A percentile compares a stretch with the other conserved stretches of the same genome.
Evolutionary conservation across 768 basidiomycete genomes (phyloP).

Genomic region (Steccherinum ochraceum): DNA sequence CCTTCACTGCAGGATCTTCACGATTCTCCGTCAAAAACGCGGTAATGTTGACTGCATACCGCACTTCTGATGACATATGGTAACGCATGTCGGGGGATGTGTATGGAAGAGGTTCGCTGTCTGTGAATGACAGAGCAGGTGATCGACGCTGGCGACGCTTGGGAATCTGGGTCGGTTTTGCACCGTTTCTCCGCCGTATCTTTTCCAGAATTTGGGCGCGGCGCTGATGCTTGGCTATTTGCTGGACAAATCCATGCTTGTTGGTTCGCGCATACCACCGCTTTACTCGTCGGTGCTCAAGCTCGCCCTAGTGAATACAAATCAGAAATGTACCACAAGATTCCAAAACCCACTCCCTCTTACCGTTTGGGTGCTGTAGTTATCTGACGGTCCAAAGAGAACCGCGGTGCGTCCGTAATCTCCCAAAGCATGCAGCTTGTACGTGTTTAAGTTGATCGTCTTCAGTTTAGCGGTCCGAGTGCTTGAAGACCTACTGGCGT

Average conservation of each 20-base stretch:
- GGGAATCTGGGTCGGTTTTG: too few species aligned
- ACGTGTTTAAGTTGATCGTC: constrained; percentile 15
- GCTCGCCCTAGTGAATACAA: constrained; percentile 36
- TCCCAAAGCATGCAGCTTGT: constrained; percentile 21
- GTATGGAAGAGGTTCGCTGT: constrained; percentile 10
- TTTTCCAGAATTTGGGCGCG: constrained; percentile 6
- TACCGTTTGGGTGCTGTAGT: constrained; percentile 22
- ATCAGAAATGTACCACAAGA: too few species aligned
- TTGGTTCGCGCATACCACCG: constrained; percentile 29
- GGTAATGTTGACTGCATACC: neutral
- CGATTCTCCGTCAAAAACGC: neutral
- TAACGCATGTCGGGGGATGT: constrained; percentile 23
- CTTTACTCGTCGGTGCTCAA: constrained; percentile 32
- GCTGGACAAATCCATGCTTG: constrained; percentile 23
- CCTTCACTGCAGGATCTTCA: constrained; percentile 13
- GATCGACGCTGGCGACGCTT: too few species aligned
- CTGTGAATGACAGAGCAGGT: too few species aligned
- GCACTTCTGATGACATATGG: constrained; percentile 14
- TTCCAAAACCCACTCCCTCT: too few species aligned
- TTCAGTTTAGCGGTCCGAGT: neutral
- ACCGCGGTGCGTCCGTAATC: constrained; percentile 13
- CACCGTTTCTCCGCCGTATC: too few species aligned
- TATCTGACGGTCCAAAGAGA: constrained; percentile 17
- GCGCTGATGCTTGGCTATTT: constrained; percentile 24
- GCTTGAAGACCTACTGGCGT: neutral